phyloP scores from a whole-genome alignment of 2,329 filamentous ascomycete genomes.

The Aureobasidium melanogenum region DNA sequence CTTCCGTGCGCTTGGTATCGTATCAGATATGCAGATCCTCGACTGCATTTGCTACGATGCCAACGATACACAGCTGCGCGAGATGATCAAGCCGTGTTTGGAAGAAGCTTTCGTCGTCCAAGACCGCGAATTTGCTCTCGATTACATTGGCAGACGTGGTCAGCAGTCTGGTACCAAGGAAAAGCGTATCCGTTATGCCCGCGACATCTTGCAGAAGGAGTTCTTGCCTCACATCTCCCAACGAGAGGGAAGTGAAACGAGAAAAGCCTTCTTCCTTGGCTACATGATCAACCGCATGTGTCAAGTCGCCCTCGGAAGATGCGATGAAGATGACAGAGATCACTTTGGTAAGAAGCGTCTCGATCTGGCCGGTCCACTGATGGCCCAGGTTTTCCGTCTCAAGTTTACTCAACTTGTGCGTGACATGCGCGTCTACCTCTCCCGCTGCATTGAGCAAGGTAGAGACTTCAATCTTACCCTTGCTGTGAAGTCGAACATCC shows the following conservation, averaged over 20 bases:
- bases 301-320: conserved; percentile 84
- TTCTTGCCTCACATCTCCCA: conserved; percentile 95
- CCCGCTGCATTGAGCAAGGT: conserved; percentile 82
- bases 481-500: conserved; percentile 80
- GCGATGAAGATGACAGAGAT: conserved; percentile 93
- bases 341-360: conserved; percentile 98
- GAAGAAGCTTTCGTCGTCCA: conserved; percentile 96
- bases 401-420: conserved; percentile 86
- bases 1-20: conserved; percentile 88
- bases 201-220: conserved; percentile 95
- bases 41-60: conserved; percentile 97
- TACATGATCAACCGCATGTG: conserved; percentile 98
- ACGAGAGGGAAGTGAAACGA: conserved; percentile 83
- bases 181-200: conserved; percentile 83
- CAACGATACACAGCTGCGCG: conserved; percentile 91
- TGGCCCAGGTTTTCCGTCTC: conserved; percentile 92
- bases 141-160: conserved; percentile 91
- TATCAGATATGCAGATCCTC: conserved; percentile 95
- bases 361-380: conserved; percentile 84
- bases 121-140: conserved; percentile 85
- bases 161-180: conserved; percentile 67
- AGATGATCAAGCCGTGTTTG: conserved; percentile 94
- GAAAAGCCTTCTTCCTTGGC: conserved; percentile 95
- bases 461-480: conserved; percentile 84
- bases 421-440: conserved; percentile 83